Conservation (phyloP, 257 asterid species). For the Gentiana macrophylla region DNA sequence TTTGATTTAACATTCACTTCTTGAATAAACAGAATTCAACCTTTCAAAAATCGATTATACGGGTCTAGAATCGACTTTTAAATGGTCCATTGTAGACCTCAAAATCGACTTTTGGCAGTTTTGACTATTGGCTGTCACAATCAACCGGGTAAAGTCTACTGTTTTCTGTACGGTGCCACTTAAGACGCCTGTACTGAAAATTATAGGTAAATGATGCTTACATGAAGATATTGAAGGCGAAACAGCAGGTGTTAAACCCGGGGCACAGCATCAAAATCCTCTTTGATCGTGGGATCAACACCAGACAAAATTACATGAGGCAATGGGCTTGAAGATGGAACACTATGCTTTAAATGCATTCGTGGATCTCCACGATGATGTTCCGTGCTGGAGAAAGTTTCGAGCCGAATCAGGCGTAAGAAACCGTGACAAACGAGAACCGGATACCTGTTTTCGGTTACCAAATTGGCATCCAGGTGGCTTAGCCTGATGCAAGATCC, state of each 20-base stretch:
- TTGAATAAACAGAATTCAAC: no score
- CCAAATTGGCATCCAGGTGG: constrained; percentile 65
- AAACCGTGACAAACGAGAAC: constrained; percentile 33
- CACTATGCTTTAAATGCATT: constrained; percentile 24
- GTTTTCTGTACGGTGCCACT: no score
- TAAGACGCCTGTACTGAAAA: no score
- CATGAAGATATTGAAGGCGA: constrained; percentile 67
- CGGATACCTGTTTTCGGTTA: constrained; percentile 30
- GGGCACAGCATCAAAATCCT: constrained; percentile 34
- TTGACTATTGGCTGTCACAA: no score
- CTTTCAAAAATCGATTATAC: no score
- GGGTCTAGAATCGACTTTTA: no score
- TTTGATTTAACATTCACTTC: constrained; percentile 9
- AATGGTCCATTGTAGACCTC: no score
- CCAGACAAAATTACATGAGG: constrained; percentile 40
- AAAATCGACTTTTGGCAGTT: no score
- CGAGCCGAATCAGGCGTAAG: constrained; percentile 43
- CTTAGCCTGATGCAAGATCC: constrained; percentile 25
- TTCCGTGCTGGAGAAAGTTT: constrained; percentile 37
- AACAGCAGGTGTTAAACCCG: constrained; percentile 32
- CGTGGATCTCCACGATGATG: constrained; percentile 19
- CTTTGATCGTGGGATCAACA: constrained; percentile 43
- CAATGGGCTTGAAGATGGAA: constrained; percentile 41
- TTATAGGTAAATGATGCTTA: constrained; percentile 27
- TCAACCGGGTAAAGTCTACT: no score